phyloP scores from a whole-genome alignment of 2,329 filamentous ascomycete genomes.

The Sarocladium oryzae region DNA sequence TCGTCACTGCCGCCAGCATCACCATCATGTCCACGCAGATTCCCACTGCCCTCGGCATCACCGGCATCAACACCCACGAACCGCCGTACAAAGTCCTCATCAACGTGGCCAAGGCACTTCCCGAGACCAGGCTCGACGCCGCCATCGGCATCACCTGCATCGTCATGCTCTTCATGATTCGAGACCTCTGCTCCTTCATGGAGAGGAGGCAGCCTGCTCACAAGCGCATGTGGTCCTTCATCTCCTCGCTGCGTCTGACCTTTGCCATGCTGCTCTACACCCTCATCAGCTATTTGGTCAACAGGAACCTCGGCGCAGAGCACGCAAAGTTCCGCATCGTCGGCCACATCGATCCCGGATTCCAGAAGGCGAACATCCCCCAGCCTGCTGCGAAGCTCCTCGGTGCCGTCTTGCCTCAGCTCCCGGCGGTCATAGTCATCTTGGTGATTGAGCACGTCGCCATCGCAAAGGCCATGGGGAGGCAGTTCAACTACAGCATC shows the following conservation, averaged over 20 bases:
- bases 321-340: conserved; percentile 56
- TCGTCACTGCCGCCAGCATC: conserved; percentile 44
- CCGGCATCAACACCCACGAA: conserved; percentile 36
- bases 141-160: conserved; percentile 66
- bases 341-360: conserved; percentile 60
- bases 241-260: conserved; percentile 66
- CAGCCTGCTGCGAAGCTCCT: conserved; percentile 49
- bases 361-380: conserved; percentile 57
- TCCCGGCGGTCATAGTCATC: conserved; percentile 70
- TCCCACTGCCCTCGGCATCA: conserved; percentile 36
- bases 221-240: conserved; percentile 63
- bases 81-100: conserved; percentile 39
- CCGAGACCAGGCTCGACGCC: conserved; percentile 53
- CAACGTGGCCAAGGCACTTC: conserved; percentile 33
- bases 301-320: conserved; percentile 42
- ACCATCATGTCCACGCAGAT: conserved; percentile 44
- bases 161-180: conserved; percentile 58
- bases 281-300: conserved; percentile 63
- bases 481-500: conserved; percentile 73
- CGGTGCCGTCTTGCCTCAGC: conserved; percentile 48
- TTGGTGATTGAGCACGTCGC: conserved; percentile 78
- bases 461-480: conserved; percentile 76
- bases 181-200: conserved; percentile 51
- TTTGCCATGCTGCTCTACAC: conserved; percentile 74
- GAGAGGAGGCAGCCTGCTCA: conserved; percentile 54